These are phyloP conservation scores for Murraya paniculata DNA, from an alignment of 345 rosid species.

Conservation along the genomic window DNA sequence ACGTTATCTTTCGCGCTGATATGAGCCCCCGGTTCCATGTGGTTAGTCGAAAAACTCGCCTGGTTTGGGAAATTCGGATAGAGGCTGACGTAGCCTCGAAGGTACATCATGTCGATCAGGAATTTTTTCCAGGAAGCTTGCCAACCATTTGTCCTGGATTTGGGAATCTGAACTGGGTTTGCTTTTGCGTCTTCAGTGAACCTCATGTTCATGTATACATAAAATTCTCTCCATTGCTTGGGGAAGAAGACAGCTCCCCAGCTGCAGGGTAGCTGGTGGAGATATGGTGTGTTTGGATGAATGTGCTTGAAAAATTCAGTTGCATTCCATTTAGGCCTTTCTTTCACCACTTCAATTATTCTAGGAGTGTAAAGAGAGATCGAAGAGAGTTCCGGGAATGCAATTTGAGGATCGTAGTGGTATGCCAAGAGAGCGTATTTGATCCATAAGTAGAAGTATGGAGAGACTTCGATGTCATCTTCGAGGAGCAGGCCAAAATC, in stretches of 20 bases:
- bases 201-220: constrained; percentile 98
- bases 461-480: constrained; percentile 97
- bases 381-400: constrained; percentile 82
- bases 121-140: constrained; percentile 99
- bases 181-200: constrained; percentile 84
- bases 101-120: constrained; percentile 95
- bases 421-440: constrained; percentile 90
- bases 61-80: constrained; percentile 95
- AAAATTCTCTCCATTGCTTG: constrained; percentile 97
- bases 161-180: constrained; percentile 94
- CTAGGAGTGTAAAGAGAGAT: constrained; percentile 91
- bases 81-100: constrained; percentile 89
- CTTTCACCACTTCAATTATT: constrained; percentile 89
- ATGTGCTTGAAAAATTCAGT: constrained; percentile 80
- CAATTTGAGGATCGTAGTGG: constrained; percentile 84
- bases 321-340: constrained; percentile 91
- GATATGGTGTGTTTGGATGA: constrained; percentile 92
- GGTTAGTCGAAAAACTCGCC: constrained; percentile 93
- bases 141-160: constrained; percentile 97
- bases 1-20: constrained; percentile 89
- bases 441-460: constrained; percentile 91
- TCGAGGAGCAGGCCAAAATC: constrained; percentile 90
- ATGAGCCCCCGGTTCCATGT: constrained; percentile 99
- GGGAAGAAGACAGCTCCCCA: constrained; percentile 99
- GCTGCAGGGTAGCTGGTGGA: constrained; percentile 93